Base-by-base conservation (phyloP, 2,329 filamentous ascomycete genomes). In the Penicillium sp. region DNA sequence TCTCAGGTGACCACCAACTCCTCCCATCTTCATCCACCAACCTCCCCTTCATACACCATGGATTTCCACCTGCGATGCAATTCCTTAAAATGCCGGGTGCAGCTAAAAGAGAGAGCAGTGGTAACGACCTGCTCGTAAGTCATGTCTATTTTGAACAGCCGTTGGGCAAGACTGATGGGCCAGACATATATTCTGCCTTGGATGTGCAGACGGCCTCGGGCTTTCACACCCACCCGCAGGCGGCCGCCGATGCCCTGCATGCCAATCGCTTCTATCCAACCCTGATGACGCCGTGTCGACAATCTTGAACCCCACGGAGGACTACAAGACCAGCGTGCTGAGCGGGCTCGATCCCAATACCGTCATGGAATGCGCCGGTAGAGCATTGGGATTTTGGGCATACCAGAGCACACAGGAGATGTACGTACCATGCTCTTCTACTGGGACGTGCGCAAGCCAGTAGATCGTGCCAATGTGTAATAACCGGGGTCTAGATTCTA, bases 391-490 rank as follows among this genome's bases (percentile, higher is more conserved):
- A 28, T 95, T 95, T 65, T 95, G 89, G 86, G 84, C 82, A 27
- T 95, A 95, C 61, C 90, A 95, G 66, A 83, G 84, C 18, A 84
- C 83, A 2, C 88, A 93, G 61, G 88, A 95, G 69, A 87, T 95
- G 87, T 89, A 62, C 56, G 77, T 37, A 12, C 8, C 18, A 4
- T 10, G 1, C 4, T 12, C 6, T 10, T 37, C 18, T 37, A 4
- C 4, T 7, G 33, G 3, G 33, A 12, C 8, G 3, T 12, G 18
- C 12, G 18, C 7, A 6, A 18, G 7, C 15, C 23, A 7, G 6
- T 6, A 6, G 3, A 9, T 9, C 27, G n/a, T 18, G 15, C 4
- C 15, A 10, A 6, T 6, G 27, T 9, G 15, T 37, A 9, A 18
- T 37, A 4, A 37, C n/a, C 4, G 8, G 1, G 27, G 43, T 20